A percentile compares a stretch with the other conserved stretches of the same genome.
phyloP scores from a whole-genome alignment of 163 green algal genomes.

The Scenedesmus sp. region DNA sequence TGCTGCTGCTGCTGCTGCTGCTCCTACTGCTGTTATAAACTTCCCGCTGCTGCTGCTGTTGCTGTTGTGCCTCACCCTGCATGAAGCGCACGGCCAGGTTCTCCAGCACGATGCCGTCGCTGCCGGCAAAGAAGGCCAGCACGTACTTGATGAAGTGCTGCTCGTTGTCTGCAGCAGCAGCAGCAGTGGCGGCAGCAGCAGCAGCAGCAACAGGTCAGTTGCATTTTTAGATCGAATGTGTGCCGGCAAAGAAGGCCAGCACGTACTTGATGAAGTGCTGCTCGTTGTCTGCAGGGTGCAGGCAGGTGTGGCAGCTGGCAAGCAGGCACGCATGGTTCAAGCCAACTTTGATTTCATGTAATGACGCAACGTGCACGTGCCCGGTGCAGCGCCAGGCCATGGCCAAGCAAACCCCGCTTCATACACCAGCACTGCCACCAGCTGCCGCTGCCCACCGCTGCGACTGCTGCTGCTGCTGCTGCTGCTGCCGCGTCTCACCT shows the following conservation, averaged over 20 bases:
- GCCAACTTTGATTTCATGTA: too few species aligned
- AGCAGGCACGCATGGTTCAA: too few species aligned
- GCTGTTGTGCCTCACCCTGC: slow-evolving; percentile 62
- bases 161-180: slow-evolving; percentile 76
- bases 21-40: not conserved
- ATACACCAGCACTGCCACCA: not conserved
- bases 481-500: not conserved
- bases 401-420: not conserved
- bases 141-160: slow-evolving; percentile 87
- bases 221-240: too few species aligned
- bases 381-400: not conserved
- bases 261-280: slow-evolving; percentile 86
- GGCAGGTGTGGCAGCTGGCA: not conserved
- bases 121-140: slow-evolving; percentile 89
- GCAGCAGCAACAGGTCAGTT: not conserved
- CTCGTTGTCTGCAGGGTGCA: slow-evolving; percentile 75
- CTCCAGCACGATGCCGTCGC: slow-evolving; percentile 90
- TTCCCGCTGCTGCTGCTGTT: not conserved
- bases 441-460: not conserved
- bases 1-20: not conserved
- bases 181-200: not conserved
- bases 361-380: not conserved
- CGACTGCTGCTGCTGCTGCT: slow-evolving; percentile 3
- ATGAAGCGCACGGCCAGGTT: slow-evolving; percentile 89
- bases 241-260: slow-evolving; percentile 85